Conservation (phyloP, 2,329 filamentous ascomycete genomes). For the Cercospora berteroae region DNA sequence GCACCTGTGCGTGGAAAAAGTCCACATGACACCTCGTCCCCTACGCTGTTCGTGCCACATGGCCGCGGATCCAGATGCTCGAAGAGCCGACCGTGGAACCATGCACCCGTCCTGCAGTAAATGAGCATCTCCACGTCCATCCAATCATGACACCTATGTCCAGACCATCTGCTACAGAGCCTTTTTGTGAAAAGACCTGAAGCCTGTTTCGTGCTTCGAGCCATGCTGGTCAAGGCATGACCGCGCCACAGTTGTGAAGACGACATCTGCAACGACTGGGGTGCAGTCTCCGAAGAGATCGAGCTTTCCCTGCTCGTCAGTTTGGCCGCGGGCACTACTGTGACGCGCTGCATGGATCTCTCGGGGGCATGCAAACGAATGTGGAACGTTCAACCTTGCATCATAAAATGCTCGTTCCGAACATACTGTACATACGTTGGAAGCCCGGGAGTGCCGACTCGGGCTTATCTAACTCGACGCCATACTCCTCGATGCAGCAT, state of each 20-base stretch:
- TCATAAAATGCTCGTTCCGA: constrained; percentile 32
- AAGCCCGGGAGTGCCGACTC: constrained; percentile 24
- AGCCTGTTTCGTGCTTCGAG: too few relatives aligned
- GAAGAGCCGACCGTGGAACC: neutral
- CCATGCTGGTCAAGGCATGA: too few relatives aligned
- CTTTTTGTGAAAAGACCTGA: neutral
- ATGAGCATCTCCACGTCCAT: neutral
- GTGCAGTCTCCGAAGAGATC: neutral
- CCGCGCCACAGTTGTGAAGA: neutral
- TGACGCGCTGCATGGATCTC: neutral
- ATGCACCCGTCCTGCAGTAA: constrained; percentile 7
- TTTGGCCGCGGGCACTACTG: neutral
- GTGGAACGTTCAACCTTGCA: neutral
- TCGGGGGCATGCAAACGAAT: neutral
- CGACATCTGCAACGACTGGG: neutral
- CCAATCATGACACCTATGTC: constrained; percentile 1
- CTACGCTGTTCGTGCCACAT: neutral
- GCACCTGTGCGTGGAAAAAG: neutral
- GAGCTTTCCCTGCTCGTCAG: neutral
- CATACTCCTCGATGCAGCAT: constrained; percentile 47
- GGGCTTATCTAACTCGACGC: constrained; percentile 30
- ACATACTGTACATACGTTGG: constrained; percentile 38
- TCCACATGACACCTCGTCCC: neutral
- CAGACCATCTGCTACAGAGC: neutral
- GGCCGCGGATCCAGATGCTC: neutral